Conservation (phyloP, 306 rosid genomes). For the Cyclanthera cordifolia region DNA sequence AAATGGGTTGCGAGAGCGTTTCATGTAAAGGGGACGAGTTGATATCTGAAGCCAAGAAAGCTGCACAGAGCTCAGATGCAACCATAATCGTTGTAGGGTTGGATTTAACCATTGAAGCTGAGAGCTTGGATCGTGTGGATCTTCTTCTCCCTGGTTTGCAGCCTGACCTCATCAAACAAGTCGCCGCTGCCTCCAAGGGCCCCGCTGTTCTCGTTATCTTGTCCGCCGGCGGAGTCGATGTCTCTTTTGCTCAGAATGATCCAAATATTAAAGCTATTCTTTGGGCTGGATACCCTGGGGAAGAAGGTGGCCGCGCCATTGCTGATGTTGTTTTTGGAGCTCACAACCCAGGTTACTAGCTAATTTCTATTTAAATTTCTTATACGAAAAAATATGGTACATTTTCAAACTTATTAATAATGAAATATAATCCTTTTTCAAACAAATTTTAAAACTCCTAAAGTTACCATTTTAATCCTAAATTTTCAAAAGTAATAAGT, state of each 20-base stretch:
- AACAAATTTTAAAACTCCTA: too few relatives aligned
- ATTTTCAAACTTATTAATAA: too few relatives aligned
- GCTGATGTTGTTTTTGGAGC: conserved; percentile 17
- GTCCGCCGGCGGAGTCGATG: conserved; percentile 68
- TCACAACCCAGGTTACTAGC: conserved; percentile 22
- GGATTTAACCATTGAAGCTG: conserved; percentile 63
- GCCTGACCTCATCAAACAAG: conserved; percentile 44
- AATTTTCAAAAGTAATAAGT: too few relatives aligned
- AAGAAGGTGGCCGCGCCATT: conserved; percentile 24
- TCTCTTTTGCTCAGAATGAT: conserved; percentile 41
- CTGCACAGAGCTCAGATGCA: conserved; percentile 36
- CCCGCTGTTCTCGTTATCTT: conserved; percentile 44
- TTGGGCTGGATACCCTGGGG: conserved; percentile 21
- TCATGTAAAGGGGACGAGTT: conserved; percentile 36
- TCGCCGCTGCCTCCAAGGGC: conserved; percentile 42
- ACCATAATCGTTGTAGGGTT: conserved; percentile 51
- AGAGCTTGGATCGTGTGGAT: conserved; percentile 50
- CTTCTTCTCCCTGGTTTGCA: conserved; percentile 68
- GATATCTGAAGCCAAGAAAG: conserved; percentile 35
- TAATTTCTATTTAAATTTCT: too few relatives aligned
- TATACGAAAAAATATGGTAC: too few relatives aligned
- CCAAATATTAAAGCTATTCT: conserved; percentile 16
- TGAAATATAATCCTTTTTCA: too few relatives aligned
- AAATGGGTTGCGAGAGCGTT: conserved; percentile 40
- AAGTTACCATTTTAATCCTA: too few relatives aligned